Evolutionary conservation across 2,329 filamentous ascomycete genomes (phyloP).

Genomic region (Epichloe coenophiala): DNA sequence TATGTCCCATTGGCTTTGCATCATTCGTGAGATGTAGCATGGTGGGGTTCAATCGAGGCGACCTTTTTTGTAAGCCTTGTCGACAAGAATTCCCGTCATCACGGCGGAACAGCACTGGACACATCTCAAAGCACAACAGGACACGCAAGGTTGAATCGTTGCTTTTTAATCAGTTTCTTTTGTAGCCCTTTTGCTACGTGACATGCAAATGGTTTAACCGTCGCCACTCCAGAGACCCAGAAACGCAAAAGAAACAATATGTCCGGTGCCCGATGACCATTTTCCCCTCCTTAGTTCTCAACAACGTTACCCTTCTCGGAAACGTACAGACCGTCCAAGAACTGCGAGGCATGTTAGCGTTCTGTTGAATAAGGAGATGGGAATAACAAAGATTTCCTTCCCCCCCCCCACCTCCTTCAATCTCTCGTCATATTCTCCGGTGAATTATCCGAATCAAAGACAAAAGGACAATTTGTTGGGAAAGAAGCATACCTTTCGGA

Average conservation of each 20-base stretch:
- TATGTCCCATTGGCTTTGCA: no score
- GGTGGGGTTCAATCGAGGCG: no score
- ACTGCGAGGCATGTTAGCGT: slow-evolving; percentile 38
- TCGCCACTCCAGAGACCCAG: slow-evolving; percentile 50
- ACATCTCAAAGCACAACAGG: neutral
- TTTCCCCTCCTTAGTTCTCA: slow-evolving; percentile 39
- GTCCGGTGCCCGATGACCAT: slow-evolving; percentile 22
- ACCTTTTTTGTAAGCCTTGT: no score
- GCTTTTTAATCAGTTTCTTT: slow-evolving; percentile 24
- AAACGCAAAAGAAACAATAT: slow-evolving; percentile 42
- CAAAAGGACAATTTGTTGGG: neutral
- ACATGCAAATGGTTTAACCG: slow-evolving; percentile 47
- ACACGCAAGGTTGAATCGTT: slow-evolving; percentile 19
- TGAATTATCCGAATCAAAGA: neutral
- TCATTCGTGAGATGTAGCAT: no score
- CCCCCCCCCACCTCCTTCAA: no score
- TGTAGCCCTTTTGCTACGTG: slow-evolving; percentile 39
- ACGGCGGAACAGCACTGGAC: no score
- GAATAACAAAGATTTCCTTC: no score
- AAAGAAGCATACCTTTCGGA: slow-evolving; percentile 65
- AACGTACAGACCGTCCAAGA: slow-evolving; percentile 99
- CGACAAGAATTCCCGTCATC: neutral
- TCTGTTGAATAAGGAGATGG: no score
- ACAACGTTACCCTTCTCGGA: slow-evolving; percentile 95
- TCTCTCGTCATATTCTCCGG: neutral